Percentiles rank a stretch among this genome's conserved stretches.
Conservation (phyloP, 768 basidiomycete genomes). For the Boletales sp. region DNA sequence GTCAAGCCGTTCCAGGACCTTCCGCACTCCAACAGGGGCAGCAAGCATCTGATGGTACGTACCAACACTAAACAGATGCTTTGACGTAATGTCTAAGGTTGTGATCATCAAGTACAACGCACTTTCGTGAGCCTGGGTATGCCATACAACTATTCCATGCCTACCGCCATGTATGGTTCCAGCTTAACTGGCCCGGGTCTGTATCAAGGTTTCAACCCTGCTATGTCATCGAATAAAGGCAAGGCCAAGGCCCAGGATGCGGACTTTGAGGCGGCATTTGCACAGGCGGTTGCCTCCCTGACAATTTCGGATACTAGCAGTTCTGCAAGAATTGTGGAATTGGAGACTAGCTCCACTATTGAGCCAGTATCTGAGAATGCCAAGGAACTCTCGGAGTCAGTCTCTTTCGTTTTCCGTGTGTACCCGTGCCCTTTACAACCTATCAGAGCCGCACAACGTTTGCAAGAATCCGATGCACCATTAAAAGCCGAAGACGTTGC, state of each 20-base stretch:
- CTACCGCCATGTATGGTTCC: slow-evolving; percentile 27
- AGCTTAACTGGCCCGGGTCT: slow-evolving; percentile 33
- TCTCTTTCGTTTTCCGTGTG: slow-evolving; percentile 1
- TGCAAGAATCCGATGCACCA: slow-evolving; percentile 55
- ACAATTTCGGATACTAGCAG: slow-evolving; percentile 37
- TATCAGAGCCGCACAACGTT: slow-evolving; percentile 57
- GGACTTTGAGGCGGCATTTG: slow-evolving; percentile 86
- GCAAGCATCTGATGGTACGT: slow-evolving; percentile 26
- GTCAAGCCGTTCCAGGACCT: slow-evolving; percentile 18
- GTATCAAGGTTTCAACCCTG: slow-evolving; percentile 30
- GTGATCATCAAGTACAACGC: slow-evolving; percentile 29
- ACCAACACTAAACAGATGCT: not conserved
- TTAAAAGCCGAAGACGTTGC: slow-evolving; percentile 62
- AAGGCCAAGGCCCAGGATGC: slow-evolving; percentile 79
- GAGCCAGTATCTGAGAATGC: slow-evolving; percentile 37
- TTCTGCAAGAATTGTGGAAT: slow-evolving; percentile 51
- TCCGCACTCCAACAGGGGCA: slow-evolving; percentile 31
- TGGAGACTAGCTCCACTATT: slow-evolving; percentile 41
- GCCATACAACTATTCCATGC: slow-evolving; percentile 37
- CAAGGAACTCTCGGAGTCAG: slow-evolving; percentile 54
- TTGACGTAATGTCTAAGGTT: not conserved
- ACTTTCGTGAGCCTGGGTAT: slow-evolving; percentile 35
- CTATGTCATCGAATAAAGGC: slow-evolving; percentile 42
- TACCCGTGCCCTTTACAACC: slow-evolving; percentile 2
- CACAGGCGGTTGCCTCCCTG: slow-evolving; percentile 57